Percentiles rank a stretch among this genome's conserved stretches.
Conservation (phyloP, 2,329 filamentous ascomycete species). For the Neophaeococcomyces aloes region DNA sequence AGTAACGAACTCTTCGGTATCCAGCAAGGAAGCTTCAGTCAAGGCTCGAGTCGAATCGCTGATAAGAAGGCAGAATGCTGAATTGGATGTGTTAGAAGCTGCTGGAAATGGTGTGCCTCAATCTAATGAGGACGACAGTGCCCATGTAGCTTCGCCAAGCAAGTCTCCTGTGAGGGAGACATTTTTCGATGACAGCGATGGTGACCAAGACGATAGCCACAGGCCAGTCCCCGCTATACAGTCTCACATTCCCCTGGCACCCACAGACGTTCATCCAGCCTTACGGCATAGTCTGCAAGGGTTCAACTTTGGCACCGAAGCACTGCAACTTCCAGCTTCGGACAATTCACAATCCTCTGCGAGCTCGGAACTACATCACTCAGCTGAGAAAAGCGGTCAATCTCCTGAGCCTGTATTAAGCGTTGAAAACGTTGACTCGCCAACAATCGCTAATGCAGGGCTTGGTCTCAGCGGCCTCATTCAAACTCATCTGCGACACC, state of each 20-base stretch:
- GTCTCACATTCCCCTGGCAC: slow-evolving; percentile 18
- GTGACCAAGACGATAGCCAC: slow-evolving; percentile 32
- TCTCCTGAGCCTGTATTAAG: slow-evolving; percentile 5
- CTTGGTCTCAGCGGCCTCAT: slow-evolving; percentile 69
- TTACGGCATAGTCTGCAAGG: slow-evolving; percentile 26
- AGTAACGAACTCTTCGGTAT: slow-evolving; percentile 15
- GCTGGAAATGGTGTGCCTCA: not conserved
- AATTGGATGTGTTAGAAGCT: slow-evolving; percentile 14
- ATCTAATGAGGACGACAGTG: not conserved
- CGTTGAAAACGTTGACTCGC: slow-evolving; percentile 51
- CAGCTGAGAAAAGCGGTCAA: not conserved
- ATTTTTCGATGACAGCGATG: slow-evolving; percentile 14
- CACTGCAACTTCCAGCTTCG: not conserved
- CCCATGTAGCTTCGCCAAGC: not conserved
- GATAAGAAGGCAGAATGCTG: slow-evolving; percentile 20
- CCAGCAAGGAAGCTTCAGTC: slow-evolving; percentile 12
- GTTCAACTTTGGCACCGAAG: slow-evolving; percentile 13
- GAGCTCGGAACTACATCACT: slow-evolving; percentile 7
- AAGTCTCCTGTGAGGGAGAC: slow-evolving; percentile 9
- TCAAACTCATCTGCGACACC: slow-evolving; percentile 68
- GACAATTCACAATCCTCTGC: slow-evolving; percentile 12
- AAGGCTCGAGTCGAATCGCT: slow-evolving; percentile 18
- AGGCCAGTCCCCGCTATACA: no score
- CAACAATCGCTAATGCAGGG: slow-evolving; percentile 53
- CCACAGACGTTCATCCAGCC: slow-evolving; percentile 29